Evolutionary conservation across 2,329 filamentous ascomycete genomes (phyloP).

Genomic region (Penicillium sp.): DNA sequence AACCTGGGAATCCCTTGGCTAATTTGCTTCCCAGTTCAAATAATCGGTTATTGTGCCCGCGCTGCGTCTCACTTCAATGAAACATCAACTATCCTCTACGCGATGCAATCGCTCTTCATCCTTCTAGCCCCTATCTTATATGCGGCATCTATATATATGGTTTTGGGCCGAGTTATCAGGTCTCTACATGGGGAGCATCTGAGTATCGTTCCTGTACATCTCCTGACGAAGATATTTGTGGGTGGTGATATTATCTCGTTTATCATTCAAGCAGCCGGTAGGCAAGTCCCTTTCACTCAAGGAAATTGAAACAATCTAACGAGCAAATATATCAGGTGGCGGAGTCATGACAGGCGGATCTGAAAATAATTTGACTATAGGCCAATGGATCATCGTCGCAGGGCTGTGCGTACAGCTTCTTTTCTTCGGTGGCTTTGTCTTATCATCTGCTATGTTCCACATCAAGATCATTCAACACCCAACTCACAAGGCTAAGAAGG

Average conservation of each 20-base stretch:
- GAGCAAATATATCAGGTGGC: background rate
- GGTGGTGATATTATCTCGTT: conserved; percentile 53
- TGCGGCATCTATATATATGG: conserved; percentile 56
- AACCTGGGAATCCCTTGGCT: no score
- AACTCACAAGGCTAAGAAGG: conserved; percentile 3
- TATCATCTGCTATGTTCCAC: conserved; percentile 20
- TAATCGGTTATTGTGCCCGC: conserved; percentile 23
- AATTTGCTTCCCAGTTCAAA: no score
- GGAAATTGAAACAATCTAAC: background rate
- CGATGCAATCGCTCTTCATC: conserved; percentile 50
- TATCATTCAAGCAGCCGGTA: conserved; percentile 44
- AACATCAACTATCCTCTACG: conserved; percentile 30
- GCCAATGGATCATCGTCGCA: conserved; percentile 20
- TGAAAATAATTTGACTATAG: conserved; percentile 3
- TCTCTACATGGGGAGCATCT: conserved; percentile 45
- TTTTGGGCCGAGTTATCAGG: conserved; percentile 50
- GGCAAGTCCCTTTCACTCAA: background rate
- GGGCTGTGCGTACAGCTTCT: conserved; percentile 25
- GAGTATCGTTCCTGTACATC: conserved; percentile 47
- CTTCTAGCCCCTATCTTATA: conserved; percentile 54
- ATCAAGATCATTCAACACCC: conserved; percentile 14
- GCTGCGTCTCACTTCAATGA: conserved; percentile 18
- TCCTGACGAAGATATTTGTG: conserved; percentile 55
- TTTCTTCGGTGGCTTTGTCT: conserved; percentile 23
- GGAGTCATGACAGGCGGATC: conserved; percentile 11